A percentile compares a stretch with the other conserved stretches of the same genome.
These are phyloP conservation scores for Aspergillus texensis DNA, from an alignment of 2,329 filamentous ascomycete species.

Conservation along the genomic window DNA sequence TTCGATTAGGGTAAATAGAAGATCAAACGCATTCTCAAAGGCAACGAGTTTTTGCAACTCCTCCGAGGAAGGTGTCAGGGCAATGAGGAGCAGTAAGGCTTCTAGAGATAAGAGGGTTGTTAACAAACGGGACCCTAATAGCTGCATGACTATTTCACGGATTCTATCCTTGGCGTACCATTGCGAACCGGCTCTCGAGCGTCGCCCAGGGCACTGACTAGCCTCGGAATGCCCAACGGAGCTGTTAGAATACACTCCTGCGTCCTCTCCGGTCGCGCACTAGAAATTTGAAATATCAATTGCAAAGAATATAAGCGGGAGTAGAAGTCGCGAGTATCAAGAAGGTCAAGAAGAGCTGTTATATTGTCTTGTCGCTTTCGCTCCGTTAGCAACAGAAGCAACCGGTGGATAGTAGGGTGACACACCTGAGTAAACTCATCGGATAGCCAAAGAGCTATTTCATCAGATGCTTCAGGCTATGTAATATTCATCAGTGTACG, in stretches of 20 bases:
- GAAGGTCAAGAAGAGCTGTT: slow-evolving; percentile 81
- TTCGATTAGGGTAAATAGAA: slow-evolving; percentile 79
- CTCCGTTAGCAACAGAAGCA: slow-evolving; percentile 51
- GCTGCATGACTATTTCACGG: neutral
- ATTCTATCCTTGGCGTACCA: slow-evolving; percentile 44
- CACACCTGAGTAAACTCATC: slow-evolving; percentile 92
- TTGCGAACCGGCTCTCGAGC: slow-evolving; percentile 83
- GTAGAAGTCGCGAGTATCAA: slow-evolving; percentile 87
- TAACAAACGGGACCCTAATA: slow-evolving; percentile 8
- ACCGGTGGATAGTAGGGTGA: slow-evolving; percentile 2
- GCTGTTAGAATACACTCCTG: slow-evolving; percentile 93
- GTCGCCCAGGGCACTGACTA: slow-evolving; percentile 85
- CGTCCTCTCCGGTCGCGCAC: slow-evolving; percentile 83
- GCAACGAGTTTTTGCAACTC: slow-evolving; percentile 95
- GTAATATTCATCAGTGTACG: slow-evolving; percentile 26
- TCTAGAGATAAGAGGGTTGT: slow-evolving; percentile 50
- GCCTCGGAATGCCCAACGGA: slow-evolving; percentile 80
- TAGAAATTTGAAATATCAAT: slow-evolving; percentile 81
- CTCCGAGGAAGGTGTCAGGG: slow-evolving; percentile 80
- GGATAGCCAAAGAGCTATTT: slow-evolving; percentile 92
- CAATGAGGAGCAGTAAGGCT: slow-evolving; percentile 81
- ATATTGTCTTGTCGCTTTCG: slow-evolving; percentile 88
- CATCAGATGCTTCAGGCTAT: slow-evolving; percentile 90
- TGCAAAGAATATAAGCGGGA: slow-evolving; percentile 89
- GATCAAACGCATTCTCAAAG: slow-evolving; percentile 91